Evolutionary conservation across 768 basidiomycete genomes (phyloP), one percentile per base, ranked within the genome.

Genomic region (Mycena filopes): DNA sequence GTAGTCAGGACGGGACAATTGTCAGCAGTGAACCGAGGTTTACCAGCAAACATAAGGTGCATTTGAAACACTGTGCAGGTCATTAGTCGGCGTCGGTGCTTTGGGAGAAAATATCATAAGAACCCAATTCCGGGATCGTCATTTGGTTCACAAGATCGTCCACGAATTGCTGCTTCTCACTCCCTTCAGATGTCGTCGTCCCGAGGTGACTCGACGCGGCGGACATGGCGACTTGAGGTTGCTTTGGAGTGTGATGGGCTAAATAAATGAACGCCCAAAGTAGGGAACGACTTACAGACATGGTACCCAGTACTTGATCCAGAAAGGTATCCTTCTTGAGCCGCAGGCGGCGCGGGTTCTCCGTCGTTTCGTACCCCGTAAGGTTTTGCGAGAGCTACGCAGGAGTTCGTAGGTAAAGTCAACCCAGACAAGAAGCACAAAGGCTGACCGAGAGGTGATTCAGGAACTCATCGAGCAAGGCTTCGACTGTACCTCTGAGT

Each of bases 41-140:
- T 49, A 62, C 65, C 66, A 16, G 68, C 68, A 28, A 69, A 69
- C 68, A 69, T 69, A 31, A 69, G 64, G 25, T 63, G 64, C 60
- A 69, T 62, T 41, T 69, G 68, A 15, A 69, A 29, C 18, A 62
- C 68, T 69, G 36, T 38, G 38, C 26, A 11, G 26, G 53, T n/a
- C 45, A 53, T 38, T 13, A 48, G 55, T 6, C 10, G 4, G 26
- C 1, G 40, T 42, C 16, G 6, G 8, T 1, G 8, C 13, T 29
- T 33, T 10, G 23, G 10, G 10, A 16, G 40, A 31, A n/a, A n/a
- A n/a, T n/a, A n/a, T n/a, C 11, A 45, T 6, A 45, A 45, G 33
- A 25, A 69, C 68, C 68, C 26, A 69, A 55, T 41, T 69, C 68
- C 4, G 68, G 60, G 16, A 69, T 31, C 4, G 68, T 69, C 68